Percentiles rank a stretch among this genome's conserved stretches.
Evolutionary conservation across 768 basidiomycete genomes (phyloP).

Genomic region (Hemileccinum rubropunctum): DNA sequence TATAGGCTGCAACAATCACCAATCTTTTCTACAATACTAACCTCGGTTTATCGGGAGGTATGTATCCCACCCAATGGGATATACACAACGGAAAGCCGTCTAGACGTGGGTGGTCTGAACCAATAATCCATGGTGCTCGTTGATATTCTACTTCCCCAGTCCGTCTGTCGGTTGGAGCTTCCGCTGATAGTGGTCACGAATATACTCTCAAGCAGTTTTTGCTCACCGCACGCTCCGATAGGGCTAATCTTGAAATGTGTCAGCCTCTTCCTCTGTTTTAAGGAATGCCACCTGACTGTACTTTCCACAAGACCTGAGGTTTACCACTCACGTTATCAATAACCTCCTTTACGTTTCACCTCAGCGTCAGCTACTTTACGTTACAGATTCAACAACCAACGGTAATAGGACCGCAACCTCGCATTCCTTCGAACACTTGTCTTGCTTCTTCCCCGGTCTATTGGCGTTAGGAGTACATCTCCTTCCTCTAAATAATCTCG

Average conservation of each 20-base stretch:
- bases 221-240: conserved; percentile 61
- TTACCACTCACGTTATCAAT: conserved; percentile 59
- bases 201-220: conserved; percentile 75
- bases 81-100: conserved; percentile 43
- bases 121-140: neutral
- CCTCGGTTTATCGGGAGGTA: conserved; percentile 48
- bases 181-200: conserved; percentile 74
- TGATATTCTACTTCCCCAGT: conserved; percentile 17
- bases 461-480: conserved; percentile 68
- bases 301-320: conserved; percentile 48
- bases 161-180: conserved; percentile 59
- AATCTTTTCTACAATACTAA: conserved; percentile 46
- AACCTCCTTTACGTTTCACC: conserved; percentile 68
- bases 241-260: conserved; percentile 65
- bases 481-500: conserved; percentile 54
- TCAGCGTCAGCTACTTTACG: conserved; percentile 62
- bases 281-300: conserved; percentile 4
- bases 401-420: conserved; percentile 35
- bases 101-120: conserved; percentile 40
- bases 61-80: conserved; percentile 64
- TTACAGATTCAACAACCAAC: conserved; percentile 47
- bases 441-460: conserved; percentile 76
- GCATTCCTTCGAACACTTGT: conserved; percentile 66
- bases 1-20: conserved; percentile 49
- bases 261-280: conserved; percentile 21